These are phyloP conservation scores for Oleoguttula mirabilis DNA, from an alignment of 495 filamentous ascomycete genomes.

Conservation along the genomic window DNA sequence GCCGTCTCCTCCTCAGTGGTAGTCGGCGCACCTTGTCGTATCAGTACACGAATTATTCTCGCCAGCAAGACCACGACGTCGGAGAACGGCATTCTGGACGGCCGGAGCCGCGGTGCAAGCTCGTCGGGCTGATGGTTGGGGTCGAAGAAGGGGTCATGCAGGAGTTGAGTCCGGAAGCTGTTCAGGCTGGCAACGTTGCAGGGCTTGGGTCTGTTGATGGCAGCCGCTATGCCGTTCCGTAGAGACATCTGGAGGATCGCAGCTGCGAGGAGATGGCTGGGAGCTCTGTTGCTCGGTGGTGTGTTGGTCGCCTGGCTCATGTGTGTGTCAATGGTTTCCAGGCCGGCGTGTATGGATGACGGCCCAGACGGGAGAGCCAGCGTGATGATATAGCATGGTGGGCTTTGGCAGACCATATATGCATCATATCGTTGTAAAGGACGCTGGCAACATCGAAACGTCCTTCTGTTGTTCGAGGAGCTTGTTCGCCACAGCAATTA, in stretches of 20 bases:
- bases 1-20: slow-evolving; percentile 1
- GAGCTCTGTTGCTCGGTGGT: too few relatives aligned
- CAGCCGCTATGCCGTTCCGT: slow-evolving; percentile 7
- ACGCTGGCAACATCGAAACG: too few relatives aligned
- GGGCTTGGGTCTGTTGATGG: neutral
- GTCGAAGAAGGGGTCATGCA: slow-evolving; percentile 16
- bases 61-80: slow-evolving; percentile 12
- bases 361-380: too few relatives aligned
- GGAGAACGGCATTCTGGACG: slow-evolving; percentile 1
- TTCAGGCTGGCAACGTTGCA: neutral
- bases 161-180: slow-evolving; percentile 1
- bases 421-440: too few relatives aligned
- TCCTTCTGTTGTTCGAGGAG: too few relatives aligned
- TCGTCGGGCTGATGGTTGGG: slow-evolving; percentile 5
- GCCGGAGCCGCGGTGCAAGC: neutral
- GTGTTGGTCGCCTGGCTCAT: too few relatives aligned
- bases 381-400: too few relatives aligned
- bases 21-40: neutral
- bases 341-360: too few relatives aligned
- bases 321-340: too few relatives aligned
- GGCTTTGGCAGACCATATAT: too few relatives aligned
- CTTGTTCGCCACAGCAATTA: too few relatives aligned
- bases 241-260: slow-evolving; percentile 4
- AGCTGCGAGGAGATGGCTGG: slow-evolving; percentile 2
- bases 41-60: slow-evolving; percentile 8